Evolutionary conservation across 2,329 filamentous ascomycete species (phyloP), one percentile per base, ranked within the genome.

Genomic region (Ophiostoma perfectum): DNA sequence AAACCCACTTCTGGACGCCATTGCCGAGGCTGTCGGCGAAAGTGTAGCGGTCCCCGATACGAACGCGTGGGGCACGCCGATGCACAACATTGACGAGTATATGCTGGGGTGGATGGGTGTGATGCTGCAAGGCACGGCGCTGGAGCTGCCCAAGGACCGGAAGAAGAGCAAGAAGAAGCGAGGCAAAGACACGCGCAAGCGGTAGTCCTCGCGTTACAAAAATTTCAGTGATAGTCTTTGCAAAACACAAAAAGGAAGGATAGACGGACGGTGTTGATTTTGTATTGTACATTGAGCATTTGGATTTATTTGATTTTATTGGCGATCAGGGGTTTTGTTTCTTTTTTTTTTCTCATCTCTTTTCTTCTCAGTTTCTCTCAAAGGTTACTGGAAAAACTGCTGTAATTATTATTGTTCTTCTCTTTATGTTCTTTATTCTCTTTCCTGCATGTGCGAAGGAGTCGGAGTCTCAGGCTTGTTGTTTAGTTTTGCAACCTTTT

Each of bases 1-100:
- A 38, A 36, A 14, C 18, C 47, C 64, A 64, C 65, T 27, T 1
- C 27, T 70, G 11, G 78, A 76, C 3, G 74, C 9, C 36, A 18
- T 55, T 11, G 64, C 7, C 16, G 52, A 27, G 14, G 73, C 14
- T 78, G 78, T 66, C 70, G 82, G 11, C 78, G 79, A 0, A 2
- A 42, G 72, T 80, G 27, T 78, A 78, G 71, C 41, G 12, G n/a
- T 11, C 4, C 45, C 80, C 0, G 87, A 90, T 4, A 42, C 27
- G 14, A 88, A 88, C 70, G 86, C 86, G 0, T 88, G 82, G 80
- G 87, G 85, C 5, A 81, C 80, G 52, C 80, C 76, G 67, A 82
- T 89, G 69, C 79, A 80, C 66, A 87, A 85, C 55, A 86, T 93
- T 68, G 91, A 94, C 75, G 88, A 92, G 66, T 92, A 90, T 75